Base-by-base conservation (phyloP, 2,329 filamentous ascomycete genomes). In the Colletotrichum sp. region DNA sequence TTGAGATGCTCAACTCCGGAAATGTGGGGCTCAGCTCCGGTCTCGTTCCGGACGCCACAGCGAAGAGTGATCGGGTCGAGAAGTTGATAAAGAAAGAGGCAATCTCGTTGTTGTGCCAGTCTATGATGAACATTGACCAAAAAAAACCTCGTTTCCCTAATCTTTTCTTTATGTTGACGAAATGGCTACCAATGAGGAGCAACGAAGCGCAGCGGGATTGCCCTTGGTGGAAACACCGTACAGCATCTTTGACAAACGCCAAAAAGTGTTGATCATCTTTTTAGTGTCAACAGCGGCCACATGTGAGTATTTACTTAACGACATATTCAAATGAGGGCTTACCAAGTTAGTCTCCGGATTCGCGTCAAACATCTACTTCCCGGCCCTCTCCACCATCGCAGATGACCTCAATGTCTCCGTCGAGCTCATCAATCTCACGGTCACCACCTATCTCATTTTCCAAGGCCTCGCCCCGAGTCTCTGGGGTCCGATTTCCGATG, bases 401-500 rank as follows among this genome's bases (percentile, higher is more conserved):
- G 77, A 80, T 3, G 86, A 88, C 43, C 79, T 89, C 1, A 58
- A 83, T 36, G 84, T 89, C n/a, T 83, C 83, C 0, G 77, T 82
- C 8, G 80, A 82, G 36, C 79, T 84, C 10, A 83, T 88, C 74
- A 88, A 87, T 67, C 80, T 88, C 56, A 87, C 86, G 0, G 80
- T 89, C 1, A 89, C 87, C 3, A 85, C 86, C 0, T 89, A 89
- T 64, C 82, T 88, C 73, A 86, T 92, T 26, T 68, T 76, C 12
- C 90, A 91, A 83, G 90, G 87, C 5, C 77, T 92, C 1, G 87
- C 89, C 0, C 91, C 91, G 0, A 86, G 85, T 28, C 81, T 91
- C 55, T 85, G 89, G 77, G 89, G 88, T 1, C 86, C 87, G 16
- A 80, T 90, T 18, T 87, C 89, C 1, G 88, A 90, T 77, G 81